A percentile compares a stretch with the other conserved stretches of the same genome.
Evolutionary conservation across 805 yeast genomes (phyloP).

Genomic region (Candida yuanshanica): DNA sequence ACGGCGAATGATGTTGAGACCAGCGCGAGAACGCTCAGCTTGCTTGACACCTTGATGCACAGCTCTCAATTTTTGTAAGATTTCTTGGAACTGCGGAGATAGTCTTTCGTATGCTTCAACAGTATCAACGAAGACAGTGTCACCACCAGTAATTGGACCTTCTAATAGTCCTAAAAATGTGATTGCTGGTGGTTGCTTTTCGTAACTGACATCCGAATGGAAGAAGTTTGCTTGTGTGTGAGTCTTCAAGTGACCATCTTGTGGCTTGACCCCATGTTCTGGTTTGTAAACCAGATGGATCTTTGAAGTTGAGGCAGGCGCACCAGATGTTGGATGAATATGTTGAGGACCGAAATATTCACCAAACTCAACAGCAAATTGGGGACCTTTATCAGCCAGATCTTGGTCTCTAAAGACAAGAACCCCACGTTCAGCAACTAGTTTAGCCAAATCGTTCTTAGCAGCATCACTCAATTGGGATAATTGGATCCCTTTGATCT

Average conservation of each 20-base stretch:
- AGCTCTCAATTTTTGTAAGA: conserved; percentile 51
- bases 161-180: conserved; percentile 56
- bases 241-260: not conserved
- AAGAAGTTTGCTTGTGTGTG: conserved; percentile 24
- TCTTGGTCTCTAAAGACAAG: conserved; percentile 64
- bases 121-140: conserved; percentile 57
- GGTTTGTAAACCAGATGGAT: conserved; percentile 50
- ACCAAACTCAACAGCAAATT: conserved; percentile 46
- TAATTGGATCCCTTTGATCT: conserved; percentile 53
- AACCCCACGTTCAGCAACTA: conserved; percentile 66
- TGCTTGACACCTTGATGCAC: conserved; percentile 60
- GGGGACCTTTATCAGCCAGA: conserved; percentile 48
- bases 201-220: conserved; percentile 66
- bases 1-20: conserved; percentile 55
- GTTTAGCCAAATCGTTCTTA: conserved; percentile 64
- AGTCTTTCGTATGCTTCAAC: conserved; percentile 58
- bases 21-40: conserved; percentile 39
- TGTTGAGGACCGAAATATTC: conserved; percentile 65
- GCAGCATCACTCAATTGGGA: conserved; percentile 45
- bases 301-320: conserved; percentile 49
- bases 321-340: conserved; percentile 70
- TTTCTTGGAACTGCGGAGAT: conserved; percentile 49
- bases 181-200: conserved; percentile 58
- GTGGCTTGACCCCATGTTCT: conserved; percentile 1
- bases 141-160: conserved; percentile 53